A percentile compares a stretch with the other conserved stretches of the same genome.
Evolutionary conservation across 2,329 filamentous ascomycete species (phyloP).

Genomic region (Fusarium sp.): DNA sequence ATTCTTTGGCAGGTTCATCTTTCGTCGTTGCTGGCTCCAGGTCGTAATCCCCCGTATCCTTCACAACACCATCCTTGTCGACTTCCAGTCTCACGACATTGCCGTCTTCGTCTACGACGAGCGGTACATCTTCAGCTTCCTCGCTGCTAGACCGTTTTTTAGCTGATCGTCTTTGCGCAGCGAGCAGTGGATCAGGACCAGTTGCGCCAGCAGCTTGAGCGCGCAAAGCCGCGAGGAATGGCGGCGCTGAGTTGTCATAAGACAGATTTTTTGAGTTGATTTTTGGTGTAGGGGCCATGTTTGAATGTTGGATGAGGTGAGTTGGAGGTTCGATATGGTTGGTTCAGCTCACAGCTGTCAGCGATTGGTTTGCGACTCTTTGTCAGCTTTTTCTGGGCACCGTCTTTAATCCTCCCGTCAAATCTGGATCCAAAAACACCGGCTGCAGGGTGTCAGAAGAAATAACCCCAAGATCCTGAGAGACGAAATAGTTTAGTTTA

Average conservation of each 20-base stretch:
- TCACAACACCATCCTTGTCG: conserved; percentile 57
- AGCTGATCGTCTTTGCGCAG: conserved; percentile 60
- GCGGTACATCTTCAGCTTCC: conserved; percentile 80
- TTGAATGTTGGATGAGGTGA: conserved; percentile 8
- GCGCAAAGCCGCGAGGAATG: conserved; percentile 69
- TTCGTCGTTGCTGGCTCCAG: conserved; percentile 45
- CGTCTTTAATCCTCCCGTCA: not conserved
- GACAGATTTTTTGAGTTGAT: conserved; percentile 78
- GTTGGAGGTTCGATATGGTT: conserved; percentile 20
- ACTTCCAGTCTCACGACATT: conserved; percentile 68
- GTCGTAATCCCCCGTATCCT: conserved; percentile 43
- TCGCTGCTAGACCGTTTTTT: conserved; percentile 71
- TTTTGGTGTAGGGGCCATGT: conserved; percentile 66
- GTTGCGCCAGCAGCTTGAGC: conserved; percentile 61
- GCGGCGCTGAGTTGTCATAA: conserved; percentile 70
- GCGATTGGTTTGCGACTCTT: conserved; percentile 27
- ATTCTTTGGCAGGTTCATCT: conserved; percentile 47
- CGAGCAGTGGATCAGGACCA: conserved; percentile 64
- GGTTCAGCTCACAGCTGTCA: conserved; percentile 17
- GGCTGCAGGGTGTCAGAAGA: too few relatives aligned
- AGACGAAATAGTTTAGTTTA: not conserved
- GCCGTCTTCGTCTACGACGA: conserved; percentile 78
- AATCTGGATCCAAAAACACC: not conserved
- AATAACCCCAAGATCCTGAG: too few relatives aligned
- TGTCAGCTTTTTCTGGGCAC: conserved; percentile 23